These are phyloP conservation scores for Oropetium thomaeum DNA, from an alignment of 176 grass and related monocot species.

Conservation along the genomic window DNA sequence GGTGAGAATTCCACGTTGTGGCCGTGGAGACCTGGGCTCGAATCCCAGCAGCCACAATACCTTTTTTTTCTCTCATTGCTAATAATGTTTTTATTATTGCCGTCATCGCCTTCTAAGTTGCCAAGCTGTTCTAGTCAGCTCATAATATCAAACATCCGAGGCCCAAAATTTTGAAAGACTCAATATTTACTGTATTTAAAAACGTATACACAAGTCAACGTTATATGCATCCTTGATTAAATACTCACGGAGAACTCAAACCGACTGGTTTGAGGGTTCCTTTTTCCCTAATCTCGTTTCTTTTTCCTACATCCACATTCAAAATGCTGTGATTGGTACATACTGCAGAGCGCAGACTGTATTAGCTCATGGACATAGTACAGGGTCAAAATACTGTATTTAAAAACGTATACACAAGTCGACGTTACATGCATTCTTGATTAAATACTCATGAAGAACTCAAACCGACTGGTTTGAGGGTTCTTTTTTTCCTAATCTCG, in stretches of 20 bases:
- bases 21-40: constrained; percentile 95
- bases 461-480: too few relatives aligned
- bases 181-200: not conserved
- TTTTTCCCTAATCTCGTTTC: not conserved
- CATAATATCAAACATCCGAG: too few relatives aligned
- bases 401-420: too few relatives aligned
- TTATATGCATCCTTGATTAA: too few relatives aligned
- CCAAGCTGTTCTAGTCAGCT: too few relatives aligned
- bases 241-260: too few relatives aligned
- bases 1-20: constrained; percentile 94
- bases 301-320: constrained; percentile 10
- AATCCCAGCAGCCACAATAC: constrained; percentile 86
- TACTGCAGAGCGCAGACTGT: not conserved
- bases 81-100: too few relatives aligned
- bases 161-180: too few relatives aligned
- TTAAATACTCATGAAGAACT: too few relatives aligned
- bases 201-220: not conserved
- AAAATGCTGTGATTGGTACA: constrained; percentile 14
- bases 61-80: not conserved
- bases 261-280: not conserved
- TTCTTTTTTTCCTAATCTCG: not conserved
- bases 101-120: too few relatives aligned
- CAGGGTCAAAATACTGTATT: constrained; percentile 5
- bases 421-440: too few relatives aligned
- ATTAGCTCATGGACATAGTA: constrained; percentile 20